Percentiles rank a stretch among this genome's conserved stretches.
phyloP scores from a whole-genome alignment of 192 early-diverging fungal genomes.

The Podila clonocystis region DNA sequence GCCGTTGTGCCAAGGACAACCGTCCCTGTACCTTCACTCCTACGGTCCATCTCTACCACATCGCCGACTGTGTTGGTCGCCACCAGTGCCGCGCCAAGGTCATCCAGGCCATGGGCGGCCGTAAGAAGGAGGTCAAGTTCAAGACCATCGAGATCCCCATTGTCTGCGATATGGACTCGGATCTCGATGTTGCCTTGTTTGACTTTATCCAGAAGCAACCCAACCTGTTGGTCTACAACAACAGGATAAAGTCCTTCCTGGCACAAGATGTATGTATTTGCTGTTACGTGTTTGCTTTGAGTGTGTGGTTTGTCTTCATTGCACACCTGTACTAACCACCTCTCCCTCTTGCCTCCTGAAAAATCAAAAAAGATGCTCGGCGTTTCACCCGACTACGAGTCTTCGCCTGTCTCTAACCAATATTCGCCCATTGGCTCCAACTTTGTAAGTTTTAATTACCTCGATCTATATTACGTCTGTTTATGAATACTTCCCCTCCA shows the following conservation, averaged over 20 bases:
- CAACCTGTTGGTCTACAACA: conserved; percentile 45
- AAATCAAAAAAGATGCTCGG: conserved; percentile 37
- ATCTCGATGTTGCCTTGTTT: conserved; percentile 26
- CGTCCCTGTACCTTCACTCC: conserved; percentile 49
- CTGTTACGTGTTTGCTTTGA: not conserved
- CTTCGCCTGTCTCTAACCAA: not conserved
- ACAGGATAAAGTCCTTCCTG: conserved; percentile 50
- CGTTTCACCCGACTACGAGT: conserved; percentile 15
- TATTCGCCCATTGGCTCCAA: not conserved
- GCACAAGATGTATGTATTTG: conserved; percentile 35
- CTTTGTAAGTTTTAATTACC: conserved; percentile 22
- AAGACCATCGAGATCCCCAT: conserved; percentile 51
- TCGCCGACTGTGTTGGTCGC: conserved; percentile 51
- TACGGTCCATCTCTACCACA: conserved; percentile 48
- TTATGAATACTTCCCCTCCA: not conserved
- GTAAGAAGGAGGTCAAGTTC: conserved; percentile 44
- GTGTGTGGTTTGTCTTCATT: not conserved
- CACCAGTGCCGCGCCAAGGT: conserved; percentile 51
- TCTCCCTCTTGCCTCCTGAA: not conserved
- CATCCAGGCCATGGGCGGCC: conserved; percentile 51
- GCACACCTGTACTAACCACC: not conserved
- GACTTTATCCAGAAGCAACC: conserved; percentile 50
- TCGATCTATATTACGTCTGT: no score
- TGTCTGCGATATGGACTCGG: conserved; percentile 44
- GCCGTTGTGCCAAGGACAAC: conserved; percentile 50